phyloP scores from a whole-genome alignment of 2,329 filamentous ascomycete species.

The Aureobasidium sp. region DNA sequence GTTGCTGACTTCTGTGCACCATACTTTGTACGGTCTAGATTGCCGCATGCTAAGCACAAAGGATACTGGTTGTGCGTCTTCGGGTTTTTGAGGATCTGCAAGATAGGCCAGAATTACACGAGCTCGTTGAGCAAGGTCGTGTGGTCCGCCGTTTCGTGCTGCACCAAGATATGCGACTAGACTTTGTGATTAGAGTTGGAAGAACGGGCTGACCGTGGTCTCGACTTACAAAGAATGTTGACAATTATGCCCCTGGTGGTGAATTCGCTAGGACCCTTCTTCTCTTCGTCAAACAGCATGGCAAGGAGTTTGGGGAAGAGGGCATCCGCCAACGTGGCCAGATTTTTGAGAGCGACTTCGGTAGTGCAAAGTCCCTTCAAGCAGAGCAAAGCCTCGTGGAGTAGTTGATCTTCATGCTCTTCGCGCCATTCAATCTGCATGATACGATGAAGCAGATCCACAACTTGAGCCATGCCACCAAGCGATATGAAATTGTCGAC shows the following conservation, averaged over 20 bases:
- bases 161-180: constrained; percentile 70
- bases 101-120: constrained; percentile 69
- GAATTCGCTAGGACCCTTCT: constrained; percentile 95
- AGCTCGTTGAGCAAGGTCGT: constrained; percentile 51
- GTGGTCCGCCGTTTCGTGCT: constrained; percentile 36
- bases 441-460: constrained; percentile 78
- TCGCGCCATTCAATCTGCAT: constrained; percentile 97
- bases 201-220: neutral
- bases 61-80: constrained; percentile 65
- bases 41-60: constrained; percentile 88
- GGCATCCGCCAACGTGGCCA: constrained; percentile 67
- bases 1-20: constrained; percentile 85
- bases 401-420: constrained; percentile 86
- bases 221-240: constrained; percentile 57
- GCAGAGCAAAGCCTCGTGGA: constrained; percentile 87
- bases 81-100: constrained; percentile 66
- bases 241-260: constrained; percentile 86
- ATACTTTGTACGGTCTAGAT: constrained; percentile 80
- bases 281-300: constrained; percentile 96
- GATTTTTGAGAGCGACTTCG: constrained; percentile 70
- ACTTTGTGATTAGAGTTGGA: constrained; percentile 4
- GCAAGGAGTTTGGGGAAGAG: constrained; percentile 78
- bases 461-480: constrained; percentile 87
- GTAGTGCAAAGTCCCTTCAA: constrained; percentile 93
- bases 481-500: constrained; percentile 84